Evolutionary conservation across 768 basidiomycete species (phyloP), one percentile per base, ranked within the genome.

Genomic region (Boletellus ananas): DNA sequence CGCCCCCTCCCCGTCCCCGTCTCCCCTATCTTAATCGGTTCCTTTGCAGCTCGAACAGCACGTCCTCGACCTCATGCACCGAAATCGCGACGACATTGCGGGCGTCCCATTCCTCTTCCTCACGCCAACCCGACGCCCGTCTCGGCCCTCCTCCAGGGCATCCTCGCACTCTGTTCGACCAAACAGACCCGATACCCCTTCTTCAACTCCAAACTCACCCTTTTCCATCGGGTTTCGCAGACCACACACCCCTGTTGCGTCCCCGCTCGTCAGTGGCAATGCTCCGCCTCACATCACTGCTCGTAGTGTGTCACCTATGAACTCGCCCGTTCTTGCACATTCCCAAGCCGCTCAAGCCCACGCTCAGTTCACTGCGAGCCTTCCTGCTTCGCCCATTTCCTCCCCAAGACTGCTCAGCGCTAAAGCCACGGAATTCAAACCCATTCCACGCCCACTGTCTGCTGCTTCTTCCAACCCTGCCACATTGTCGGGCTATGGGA

Each of bases 31-130:
- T 54, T 47, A 54, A 52, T 46, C 48, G 39, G 46, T 38, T 52
- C 51, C 59, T 52, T 52, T 44, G 6, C 58, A 90, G 87, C 73
- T 92, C 54, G 94, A 96, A 63, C 88, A 94, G 59, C 81, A 85
- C 64, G 90, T 94, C 51, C 75, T 97, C 17, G 92, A 95, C 63
- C 79, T 96, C 54, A 96, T 97, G 94, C 94, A 97, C 72, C 87
- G 89, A 70, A 90, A 94, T 67, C 78, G 83, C 54, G 93, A 95
- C 77, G 85, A 90, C 72, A 72, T 86, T 35, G 82, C 85, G 12
- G 86, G 87, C 17, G 85, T 90, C 6, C 88, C 89, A 0, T 92
- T 92, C 64, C 72, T 90, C 49, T 89, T 86, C 70, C 74, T 92
- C 43, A 91, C 87, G 5, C 86, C 87, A 18, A 87, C 84, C 29